Evolutionary conservation across 148 eudicot species (phyloP).

Genomic region (Cornus suecica): DNA sequence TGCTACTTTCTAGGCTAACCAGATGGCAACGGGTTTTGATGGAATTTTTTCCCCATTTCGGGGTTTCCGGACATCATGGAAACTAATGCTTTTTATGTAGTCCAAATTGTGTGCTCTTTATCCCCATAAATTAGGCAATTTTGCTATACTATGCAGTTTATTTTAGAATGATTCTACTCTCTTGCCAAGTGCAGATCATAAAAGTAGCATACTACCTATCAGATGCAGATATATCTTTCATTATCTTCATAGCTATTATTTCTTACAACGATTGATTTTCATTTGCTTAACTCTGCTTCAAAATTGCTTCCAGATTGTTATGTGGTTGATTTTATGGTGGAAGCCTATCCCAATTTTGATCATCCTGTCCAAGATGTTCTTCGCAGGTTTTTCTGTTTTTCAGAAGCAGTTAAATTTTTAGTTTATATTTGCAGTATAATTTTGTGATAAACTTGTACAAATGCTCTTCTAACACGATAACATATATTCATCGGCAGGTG

Average conservation of each 20-base stretch:
- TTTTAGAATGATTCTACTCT: background rate
- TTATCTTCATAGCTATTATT: background rate
- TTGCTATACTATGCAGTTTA: background rate
- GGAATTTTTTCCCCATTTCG: background rate
- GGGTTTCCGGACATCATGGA: background rate
- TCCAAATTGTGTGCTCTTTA: background rate
- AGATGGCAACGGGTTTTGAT: too few relatives aligned
- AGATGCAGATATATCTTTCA: background rate
- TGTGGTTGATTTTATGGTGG: conserved; percentile 96
- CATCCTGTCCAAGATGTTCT: conserved; percentile 82
- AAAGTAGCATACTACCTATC: background rate
- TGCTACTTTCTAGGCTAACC: too few relatives aligned
- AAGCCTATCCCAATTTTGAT: conserved; percentile 63
- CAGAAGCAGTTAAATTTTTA: background rate
- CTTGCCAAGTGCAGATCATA: background rate
- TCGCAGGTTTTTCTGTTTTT: conserved; percentile 62
- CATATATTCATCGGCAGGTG: conserved; percentile 46
- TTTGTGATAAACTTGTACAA: background rate
- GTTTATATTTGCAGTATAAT: conserved; percentile 2
- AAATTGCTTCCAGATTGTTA: conserved; percentile 45
- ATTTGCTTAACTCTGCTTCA: conserved; percentile 8
- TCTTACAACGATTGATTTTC: background rate
- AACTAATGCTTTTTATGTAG: too few relatives aligned
- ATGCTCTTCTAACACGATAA: conserved; percentile 6
- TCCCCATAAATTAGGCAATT: background rate